Evolutionary conservation across 805 yeast species (phyloP).

Genomic region (Ogataea methanolica): DNA sequence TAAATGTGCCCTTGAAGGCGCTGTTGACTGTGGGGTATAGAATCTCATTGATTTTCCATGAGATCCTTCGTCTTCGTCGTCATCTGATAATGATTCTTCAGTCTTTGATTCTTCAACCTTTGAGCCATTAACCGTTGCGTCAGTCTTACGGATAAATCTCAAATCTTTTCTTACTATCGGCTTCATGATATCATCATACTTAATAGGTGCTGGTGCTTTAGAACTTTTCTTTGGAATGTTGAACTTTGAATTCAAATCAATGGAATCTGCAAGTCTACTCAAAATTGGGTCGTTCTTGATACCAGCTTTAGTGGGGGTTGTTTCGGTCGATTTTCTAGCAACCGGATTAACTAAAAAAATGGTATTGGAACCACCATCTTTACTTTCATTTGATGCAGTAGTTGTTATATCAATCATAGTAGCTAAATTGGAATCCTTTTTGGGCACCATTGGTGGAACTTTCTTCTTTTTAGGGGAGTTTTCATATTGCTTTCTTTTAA

Average conservation of each 20-base stretch:
- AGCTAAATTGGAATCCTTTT: conserved; percentile 15
- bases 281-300: background rate
- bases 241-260: conserved; percentile 4
- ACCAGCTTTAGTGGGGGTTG: background rate
- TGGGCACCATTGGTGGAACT: conserved; percentile 25
- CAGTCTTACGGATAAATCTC: background rate
- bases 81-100: background rate
- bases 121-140: too few relatives aligned
- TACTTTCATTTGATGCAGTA: background rate
- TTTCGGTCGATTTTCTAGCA: conserved; percentile 10
- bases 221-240: background rate
- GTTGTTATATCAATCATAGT: background rate
- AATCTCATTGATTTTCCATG: background rate
- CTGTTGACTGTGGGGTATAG: background rate
- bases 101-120: too few relatives aligned
- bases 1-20: too few relatives aligned
- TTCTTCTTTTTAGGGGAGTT: conserved; percentile 21
- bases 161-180: conserved; percentile 4
- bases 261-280: conserved; percentile 6
- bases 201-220: conserved; percentile 21
- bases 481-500: conserved; percentile 16
- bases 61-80: background rate
- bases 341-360: conserved; percentile 13
- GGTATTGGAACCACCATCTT: background rate
- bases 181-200: conserved; percentile 19